A percentile compares a stretch with the other conserved stretches of the same genome.
Evolutionary conservation across 1,284 basidiomycete genomes (phyloP).

Genomic region (Pseudozyma pruni): DNA sequence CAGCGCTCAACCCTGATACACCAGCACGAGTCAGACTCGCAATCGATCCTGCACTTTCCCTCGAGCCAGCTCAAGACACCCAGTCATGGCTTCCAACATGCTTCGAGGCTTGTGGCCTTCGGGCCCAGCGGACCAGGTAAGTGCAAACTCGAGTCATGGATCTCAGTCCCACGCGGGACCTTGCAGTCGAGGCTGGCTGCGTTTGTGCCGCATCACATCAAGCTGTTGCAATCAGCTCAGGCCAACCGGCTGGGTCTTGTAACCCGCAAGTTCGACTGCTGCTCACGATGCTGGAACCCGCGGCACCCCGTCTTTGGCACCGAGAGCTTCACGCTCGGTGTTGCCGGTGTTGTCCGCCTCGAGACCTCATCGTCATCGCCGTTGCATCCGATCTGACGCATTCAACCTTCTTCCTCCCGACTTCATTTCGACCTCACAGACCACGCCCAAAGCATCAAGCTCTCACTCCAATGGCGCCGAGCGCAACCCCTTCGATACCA

Average conservation of each 20-base stretch:
- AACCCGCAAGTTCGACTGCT: too few species aligned
- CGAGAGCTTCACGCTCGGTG: too few species aligned
- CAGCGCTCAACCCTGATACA: not conserved
- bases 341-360: not conserved
- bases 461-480: slow-evolving; percentile 52
- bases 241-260: too few species aligned
- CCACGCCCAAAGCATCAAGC: slow-evolving; percentile 54
- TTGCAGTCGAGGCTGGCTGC: too few species aligned
- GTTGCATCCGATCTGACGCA: slow-evolving; percentile 2
- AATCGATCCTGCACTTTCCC: not conserved
- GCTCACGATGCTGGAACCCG: too few species aligned
- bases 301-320: too few species aligned
- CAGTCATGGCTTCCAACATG: slow-evolving; percentile 55
- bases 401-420: not conserved
- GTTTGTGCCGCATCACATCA: too few species aligned
- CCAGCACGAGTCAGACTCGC: too few species aligned
- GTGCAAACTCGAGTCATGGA: slow-evolving; percentile 17
- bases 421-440: slow-evolving; percentile 26
- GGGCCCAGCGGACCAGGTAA: slow-evolving; percentile 60
- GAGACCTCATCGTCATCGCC: too few species aligned
- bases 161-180: slow-evolving; percentile 1
- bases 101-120: slow-evolving; percentile 61
- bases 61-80: not conserved
- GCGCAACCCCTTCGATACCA: slow-evolving; percentile 60
- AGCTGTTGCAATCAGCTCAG: not conserved